Percentiles rank a stretch among this genome's conserved stretches.
These are phyloP conservation scores for Chlorencoelia australis DNA, from an alignment of 2,329 filamentous ascomycete species.

Conservation along the genomic window DNA sequence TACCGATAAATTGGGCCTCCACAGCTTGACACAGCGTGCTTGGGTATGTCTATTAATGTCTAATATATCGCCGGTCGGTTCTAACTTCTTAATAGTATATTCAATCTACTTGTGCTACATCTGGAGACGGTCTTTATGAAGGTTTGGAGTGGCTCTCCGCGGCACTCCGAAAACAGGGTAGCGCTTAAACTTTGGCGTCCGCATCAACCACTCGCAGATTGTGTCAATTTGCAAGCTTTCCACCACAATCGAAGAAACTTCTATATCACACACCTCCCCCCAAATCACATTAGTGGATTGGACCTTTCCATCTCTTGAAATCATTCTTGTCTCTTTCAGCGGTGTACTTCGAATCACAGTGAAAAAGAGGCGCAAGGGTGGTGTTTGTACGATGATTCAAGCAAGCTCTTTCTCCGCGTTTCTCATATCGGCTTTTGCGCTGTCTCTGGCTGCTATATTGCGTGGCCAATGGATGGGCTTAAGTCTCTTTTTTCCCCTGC, in stretches of 20 bases:
- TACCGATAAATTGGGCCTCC: constrained; percentile 98
- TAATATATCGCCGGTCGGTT: background rate
- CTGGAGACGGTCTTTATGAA: constrained; percentile 98
- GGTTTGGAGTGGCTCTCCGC: constrained; percentile 90
- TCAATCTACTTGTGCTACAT: constrained; percentile 98
- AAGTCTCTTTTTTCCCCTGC: constrained; percentile 18
- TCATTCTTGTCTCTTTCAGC: constrained; percentile 26
- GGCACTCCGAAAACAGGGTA: constrained; percentile 67
- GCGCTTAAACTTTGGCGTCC: constrained; percentile 40
- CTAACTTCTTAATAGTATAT: constrained; percentile 60
- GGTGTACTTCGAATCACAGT: too few relatives aligned
- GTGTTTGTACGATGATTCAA: constrained; percentile 28
- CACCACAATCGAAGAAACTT: too few relatives aligned
- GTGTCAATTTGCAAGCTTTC: too few relatives aligned
- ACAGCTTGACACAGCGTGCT: constrained; percentile 95
- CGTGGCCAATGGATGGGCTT: too few relatives aligned
- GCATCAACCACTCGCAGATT: constrained; percentile 6
- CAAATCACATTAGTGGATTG: constrained; percentile 25
- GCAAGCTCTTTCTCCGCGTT: constrained; percentile 21
- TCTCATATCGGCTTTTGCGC: constrained; percentile 23
- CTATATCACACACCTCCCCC: constrained; percentile 23
- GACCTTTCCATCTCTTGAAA: constrained; percentile 22
- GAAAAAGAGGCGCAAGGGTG: constrained; percentile 29
- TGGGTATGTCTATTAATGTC: constrained; percentile 75
- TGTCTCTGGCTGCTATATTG: constrained; percentile 17